Evolutionary conservation across 352 stramenopile genomes (phyloP), one percentile per base, ranked within the genome.

Genomic region (Peronospora destructor): DNA sequence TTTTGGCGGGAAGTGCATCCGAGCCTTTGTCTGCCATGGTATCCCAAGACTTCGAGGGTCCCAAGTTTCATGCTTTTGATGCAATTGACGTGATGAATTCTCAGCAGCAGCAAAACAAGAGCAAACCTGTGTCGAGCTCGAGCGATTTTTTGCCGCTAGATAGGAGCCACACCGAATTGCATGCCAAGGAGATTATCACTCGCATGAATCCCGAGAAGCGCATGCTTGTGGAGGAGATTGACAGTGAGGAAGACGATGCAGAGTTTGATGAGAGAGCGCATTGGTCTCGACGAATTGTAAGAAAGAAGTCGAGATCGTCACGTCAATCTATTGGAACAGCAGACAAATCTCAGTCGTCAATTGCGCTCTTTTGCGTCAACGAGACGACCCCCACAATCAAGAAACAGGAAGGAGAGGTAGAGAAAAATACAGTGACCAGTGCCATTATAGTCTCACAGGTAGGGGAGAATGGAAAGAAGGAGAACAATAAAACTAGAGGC

Each of bases 241-340:
- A 89, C 53, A 82, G 57, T 39, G 78, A 89, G 38, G 69, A 68
- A 29, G 78, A 89, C 50, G 78, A 89, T 55, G 59, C 43, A 23
- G 78, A 89, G 56, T 87, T 89, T 38, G 78, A 87, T 19, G 74
- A 87, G 35, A 54, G 66, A 12, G 73, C 74, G 33, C 75, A 87
- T 17, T 89, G 75, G 78, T 58, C 65, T 2, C 55, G 75, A 10
- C 61, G 69, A n/a, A 56, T 59, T n/a, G 36, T 46, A 1, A 43
- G 61, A 28, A 71, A 66, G 23, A 82, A 77, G 45, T 59, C 62
- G 11, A 59, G 66, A 7, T 49, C 45, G 13, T 55, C 63, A 38
- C 54, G 59, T 28, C 45, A 23, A 46, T 10, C 47, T 8, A 40
- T 42, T 9, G 11, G 29, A 33, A 42, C 16, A 10, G 32, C 48